A percentile compares a stretch with the other conserved stretches of the same genome.
phyloP scores from a whole-genome alignment of 2,329 filamentous ascomycete species.

The Polychaeton citri region DNA sequence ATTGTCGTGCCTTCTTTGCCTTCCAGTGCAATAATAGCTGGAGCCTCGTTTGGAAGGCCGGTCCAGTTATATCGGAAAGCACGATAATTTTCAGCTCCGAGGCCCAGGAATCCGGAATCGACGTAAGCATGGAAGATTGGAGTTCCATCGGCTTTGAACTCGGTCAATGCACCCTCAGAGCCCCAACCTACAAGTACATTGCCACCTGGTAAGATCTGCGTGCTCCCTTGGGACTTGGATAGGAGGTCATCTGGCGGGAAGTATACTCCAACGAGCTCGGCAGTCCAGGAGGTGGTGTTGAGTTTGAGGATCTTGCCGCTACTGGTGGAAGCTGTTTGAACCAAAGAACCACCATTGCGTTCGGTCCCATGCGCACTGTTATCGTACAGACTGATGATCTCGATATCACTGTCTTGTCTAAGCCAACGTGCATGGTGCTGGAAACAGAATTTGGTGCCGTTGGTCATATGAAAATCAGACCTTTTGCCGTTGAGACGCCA shows the following conservation, averaged over 20 bases:
- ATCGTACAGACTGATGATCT: slow-evolving; percentile 36
- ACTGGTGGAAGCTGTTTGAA: slow-evolving; percentile 5
- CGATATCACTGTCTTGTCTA: slow-evolving; percentile 24
- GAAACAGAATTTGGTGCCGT: slow-evolving; percentile 27
- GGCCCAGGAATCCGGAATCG: slow-evolving; percentile 7
- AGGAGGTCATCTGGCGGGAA: slow-evolving; percentile 19
- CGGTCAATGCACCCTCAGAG: slow-evolving; percentile 19
- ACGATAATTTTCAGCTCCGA: slow-evolving; percentile 28
- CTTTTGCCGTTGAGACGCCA: slow-evolving; percentile 30
- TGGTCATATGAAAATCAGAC: slow-evolving; percentile 3
- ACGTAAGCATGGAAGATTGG: slow-evolving; percentile 38
- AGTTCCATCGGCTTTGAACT: slow-evolving; percentile 28
- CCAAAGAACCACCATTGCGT: slow-evolving; percentile 2
- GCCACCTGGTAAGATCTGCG: slow-evolving; percentile 36
- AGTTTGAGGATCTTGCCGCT: slow-evolving; percentile 2
- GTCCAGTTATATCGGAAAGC: slow-evolving; percentile 39
- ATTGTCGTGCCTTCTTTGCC: slow-evolving; percentile 14
- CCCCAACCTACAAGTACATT: slow-evolving; percentile 44
- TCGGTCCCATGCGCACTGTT: slow-evolving; percentile 27
- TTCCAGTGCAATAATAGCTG: slow-evolving; percentile 18
- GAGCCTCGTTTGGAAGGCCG: slow-evolving; percentile 19
- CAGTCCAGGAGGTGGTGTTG: slow-evolving; percentile 5
- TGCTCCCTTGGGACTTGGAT: slow-evolving; percentile 34
- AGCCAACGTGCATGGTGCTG: slow-evolving; percentile 36
- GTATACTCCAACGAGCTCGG: slow-evolving; percentile 4